These are phyloP conservation scores for Chrysoporthe cubensis DNA, from an alignment of 2,329 filamentous ascomycete genomes.

Conservation along the genomic window DNA sequence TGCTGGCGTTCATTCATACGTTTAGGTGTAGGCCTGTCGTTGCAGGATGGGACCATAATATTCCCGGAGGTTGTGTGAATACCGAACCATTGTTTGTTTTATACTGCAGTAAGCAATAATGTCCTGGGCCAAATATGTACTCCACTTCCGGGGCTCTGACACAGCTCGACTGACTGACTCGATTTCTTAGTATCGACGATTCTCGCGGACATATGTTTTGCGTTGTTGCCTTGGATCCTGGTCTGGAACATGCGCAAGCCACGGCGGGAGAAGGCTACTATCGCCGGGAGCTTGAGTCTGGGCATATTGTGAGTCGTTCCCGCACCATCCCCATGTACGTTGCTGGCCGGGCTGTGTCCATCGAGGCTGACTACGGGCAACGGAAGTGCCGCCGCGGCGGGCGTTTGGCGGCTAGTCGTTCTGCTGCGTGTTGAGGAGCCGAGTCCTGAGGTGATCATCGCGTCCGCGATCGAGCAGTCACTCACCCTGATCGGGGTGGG, in stretches of 20 bases:
- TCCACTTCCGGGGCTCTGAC: not conserved
- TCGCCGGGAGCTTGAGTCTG: slow-evolving; percentile 8
- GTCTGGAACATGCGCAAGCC: slow-evolving; percentile 10
- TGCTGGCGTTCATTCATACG: not conserved
- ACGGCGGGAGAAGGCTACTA: not conserved
- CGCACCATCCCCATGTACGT: not conserved
- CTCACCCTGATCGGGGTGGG: slow-evolving; percentile 3
- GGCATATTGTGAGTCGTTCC: not conserved
- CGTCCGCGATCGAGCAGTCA: not conserved
- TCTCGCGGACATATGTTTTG: not conserved
- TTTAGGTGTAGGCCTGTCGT: not conserved
- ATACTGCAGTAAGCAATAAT: not conserved
- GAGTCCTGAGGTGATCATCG: not conserved
- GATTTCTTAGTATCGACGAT: not conserved
- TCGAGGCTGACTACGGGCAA: slow-evolving; percentile 2
- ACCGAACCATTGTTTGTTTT: not conserved
- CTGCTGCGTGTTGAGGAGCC: not conserved
- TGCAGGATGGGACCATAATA: not conserved
- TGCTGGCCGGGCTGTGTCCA: not conserved
- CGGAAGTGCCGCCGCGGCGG: not conserved
- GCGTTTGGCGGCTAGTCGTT: not conserved
- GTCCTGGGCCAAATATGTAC: too few relatives aligned
- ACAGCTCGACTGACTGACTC: not conserved
- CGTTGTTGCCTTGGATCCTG: not conserved
- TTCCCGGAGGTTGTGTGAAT: not conserved